phyloP scores from a whole-genome alignment of 768 basidiomycete species.

The Trametes cingulata region DNA sequence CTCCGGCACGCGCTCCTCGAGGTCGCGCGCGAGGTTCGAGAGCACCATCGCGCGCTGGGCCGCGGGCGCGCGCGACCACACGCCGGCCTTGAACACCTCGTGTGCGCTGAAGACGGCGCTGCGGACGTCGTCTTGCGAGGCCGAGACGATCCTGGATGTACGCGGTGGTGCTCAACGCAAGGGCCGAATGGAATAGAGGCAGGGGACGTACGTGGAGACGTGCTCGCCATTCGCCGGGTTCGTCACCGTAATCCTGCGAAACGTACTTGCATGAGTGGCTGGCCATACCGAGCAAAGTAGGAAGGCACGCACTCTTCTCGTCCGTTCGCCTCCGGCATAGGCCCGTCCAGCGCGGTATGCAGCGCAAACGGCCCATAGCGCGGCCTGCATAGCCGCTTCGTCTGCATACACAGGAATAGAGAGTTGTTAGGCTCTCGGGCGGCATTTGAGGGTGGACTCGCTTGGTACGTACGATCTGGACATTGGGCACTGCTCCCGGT shows the following conservation, averaged over 20 bases:
- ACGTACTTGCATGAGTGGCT: neutral
- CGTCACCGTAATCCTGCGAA: conserved; percentile 48
- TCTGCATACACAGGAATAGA: neutral
- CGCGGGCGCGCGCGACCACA: conserved; percentile 67
- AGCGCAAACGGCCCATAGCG: conserved; percentile 30
- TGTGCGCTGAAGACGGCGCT: conserved; percentile 57
- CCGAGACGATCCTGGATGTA: conserved; percentile 49
- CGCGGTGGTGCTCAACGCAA: neutral
- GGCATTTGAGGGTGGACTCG: too few species aligned
- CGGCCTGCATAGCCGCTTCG: conserved; percentile 5
- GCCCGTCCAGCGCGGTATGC: conserved; percentile 20
- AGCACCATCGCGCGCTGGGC: conserved; percentile 65
- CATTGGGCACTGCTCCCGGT: neutral
- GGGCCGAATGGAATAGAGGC: neutral
- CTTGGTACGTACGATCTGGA: neutral
- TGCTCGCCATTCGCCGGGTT: conserved; percentile 72
- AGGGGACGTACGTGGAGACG: conserved; percentile 52
- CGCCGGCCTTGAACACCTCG: conserved; percentile 58
- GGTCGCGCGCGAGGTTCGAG: conserved; percentile 58
- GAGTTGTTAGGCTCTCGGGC: too few species aligned
- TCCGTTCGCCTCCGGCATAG: conserved; percentile 15
- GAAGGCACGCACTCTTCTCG: conserved; percentile 26
- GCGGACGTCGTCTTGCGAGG: conserved; percentile 53
- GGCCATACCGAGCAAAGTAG: neutral
- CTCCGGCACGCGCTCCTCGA: conserved; percentile 58